Conservation (phyloP, 1,284 basidiomycete genomes). For the Leccinum insolens region DNA sequence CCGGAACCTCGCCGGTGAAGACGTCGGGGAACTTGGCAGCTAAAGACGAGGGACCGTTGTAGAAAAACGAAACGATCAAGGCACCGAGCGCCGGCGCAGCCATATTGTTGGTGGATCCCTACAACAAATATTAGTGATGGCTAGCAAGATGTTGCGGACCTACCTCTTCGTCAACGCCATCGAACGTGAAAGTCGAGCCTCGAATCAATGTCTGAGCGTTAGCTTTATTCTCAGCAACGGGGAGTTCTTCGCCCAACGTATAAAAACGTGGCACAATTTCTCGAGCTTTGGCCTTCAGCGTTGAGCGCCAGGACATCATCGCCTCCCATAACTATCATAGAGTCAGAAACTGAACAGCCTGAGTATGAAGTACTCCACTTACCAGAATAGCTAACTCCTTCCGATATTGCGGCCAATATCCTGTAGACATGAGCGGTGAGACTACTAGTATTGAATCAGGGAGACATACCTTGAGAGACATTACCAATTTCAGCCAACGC, state of each 20-base stretch:
- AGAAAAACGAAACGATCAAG: background rate
- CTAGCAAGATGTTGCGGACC: background rate
- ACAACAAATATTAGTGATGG: background rate
- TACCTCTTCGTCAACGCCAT: background rate
- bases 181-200: background rate
- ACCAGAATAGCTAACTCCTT: background rate
- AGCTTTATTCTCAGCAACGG: background rate
- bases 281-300: background rate
- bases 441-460: too few species aligned
- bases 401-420: background rate
- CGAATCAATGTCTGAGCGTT: background rate
- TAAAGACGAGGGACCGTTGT: background rate
- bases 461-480: too few species aligned
- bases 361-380: background rate
- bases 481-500: background rate
- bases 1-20: background rate
- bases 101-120: background rate
- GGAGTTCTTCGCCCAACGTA: background rate
- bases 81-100: background rate
- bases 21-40: background rate
- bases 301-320: background rate
- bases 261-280: background rate
- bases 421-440: too few species aligned
- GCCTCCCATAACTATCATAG: background rate
- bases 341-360: too few species aligned